These are phyloP conservation scores for Fusarium robinianum DNA, from an alignment of 2,329 filamentous ascomycete species.

Conservation along the genomic window DNA sequence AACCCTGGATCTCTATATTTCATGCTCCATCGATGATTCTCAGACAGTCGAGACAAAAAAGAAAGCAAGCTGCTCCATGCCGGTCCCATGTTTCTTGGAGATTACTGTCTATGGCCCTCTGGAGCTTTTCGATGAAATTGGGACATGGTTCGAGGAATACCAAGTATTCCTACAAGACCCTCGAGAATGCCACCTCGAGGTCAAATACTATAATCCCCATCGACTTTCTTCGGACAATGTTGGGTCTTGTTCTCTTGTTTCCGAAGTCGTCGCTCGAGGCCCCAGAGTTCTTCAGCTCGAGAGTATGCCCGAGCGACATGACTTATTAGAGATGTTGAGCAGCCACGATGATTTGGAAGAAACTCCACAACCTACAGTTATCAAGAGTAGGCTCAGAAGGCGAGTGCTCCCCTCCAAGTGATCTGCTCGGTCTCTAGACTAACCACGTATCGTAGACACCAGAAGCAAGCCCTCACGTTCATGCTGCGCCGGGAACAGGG, in stretches of 20 bases:
- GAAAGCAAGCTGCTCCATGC: fast-evolving
- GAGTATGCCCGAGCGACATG: constrained; percentile 13
- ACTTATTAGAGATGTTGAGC: constrained; percentile 35
- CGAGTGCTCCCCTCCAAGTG: constrained; percentile 5
- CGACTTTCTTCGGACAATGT: constrained; percentile 31
- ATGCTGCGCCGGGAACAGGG: constrained; percentile 46
- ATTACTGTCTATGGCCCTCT: constrained; percentile 41
- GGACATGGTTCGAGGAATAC: constrained; percentile 38
- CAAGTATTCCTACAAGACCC: constrained; percentile 45
- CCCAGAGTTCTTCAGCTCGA: constrained; percentile 2
- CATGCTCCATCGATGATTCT: neutral
- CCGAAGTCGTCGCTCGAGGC: neutral
- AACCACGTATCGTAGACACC: constrained; percentile 41
- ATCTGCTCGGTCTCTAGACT: neutral
- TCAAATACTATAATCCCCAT: constrained; percentile 45
- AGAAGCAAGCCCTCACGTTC: constrained; percentile 50
- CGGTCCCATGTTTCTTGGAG: constrained; percentile 2
- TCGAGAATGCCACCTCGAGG: constrained; percentile 30
- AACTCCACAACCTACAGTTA: constrained; percentile 33
- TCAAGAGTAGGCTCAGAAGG: constrained; percentile 35
- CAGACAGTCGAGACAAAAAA: neutral
- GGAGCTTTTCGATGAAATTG: constrained; percentile 36
- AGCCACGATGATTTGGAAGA: constrained; percentile 35
- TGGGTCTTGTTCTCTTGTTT: neutral
- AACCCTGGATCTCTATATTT: neutral